These are phyloP conservation scores for Bolboschoenoplectus hybrid DNA, from an alignment of 202 grass and related monocot species.

Conservation along the genomic window DNA sequence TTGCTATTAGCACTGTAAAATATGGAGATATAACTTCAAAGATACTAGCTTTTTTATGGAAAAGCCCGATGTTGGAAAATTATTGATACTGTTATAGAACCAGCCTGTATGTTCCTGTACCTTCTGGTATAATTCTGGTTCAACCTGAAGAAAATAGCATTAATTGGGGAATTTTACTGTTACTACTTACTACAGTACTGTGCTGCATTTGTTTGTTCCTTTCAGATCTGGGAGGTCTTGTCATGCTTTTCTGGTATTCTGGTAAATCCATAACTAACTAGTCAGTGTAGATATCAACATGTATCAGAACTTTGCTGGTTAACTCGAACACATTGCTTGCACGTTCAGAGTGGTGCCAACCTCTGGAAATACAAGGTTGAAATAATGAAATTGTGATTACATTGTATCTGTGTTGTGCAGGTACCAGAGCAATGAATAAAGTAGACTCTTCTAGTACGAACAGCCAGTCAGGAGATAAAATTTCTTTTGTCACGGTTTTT, in stretches of 20 bases:
- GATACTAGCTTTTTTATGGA: not conserved
- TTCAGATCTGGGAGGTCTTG: not conserved
- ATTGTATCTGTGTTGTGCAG: slow-evolving; percentile 44
- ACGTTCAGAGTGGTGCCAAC: not conserved
- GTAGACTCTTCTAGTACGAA: slow-evolving; percentile 45
- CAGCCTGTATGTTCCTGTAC: not conserved
- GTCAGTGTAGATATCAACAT: not conserved
- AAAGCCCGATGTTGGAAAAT: not conserved
- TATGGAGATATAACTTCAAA: not conserved
- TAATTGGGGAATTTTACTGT: not conserved
- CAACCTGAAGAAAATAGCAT: not conserved
- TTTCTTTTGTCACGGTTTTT: slow-evolving; percentile 89
- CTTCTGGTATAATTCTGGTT: not conserved
- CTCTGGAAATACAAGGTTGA: not conserved
- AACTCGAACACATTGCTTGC: not conserved
- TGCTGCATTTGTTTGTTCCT: not conserved
- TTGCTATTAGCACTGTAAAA: not conserved
- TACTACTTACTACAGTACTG: not conserved
- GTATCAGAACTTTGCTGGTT: not conserved
- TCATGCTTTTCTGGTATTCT: not conserved
- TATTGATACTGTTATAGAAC: not conserved
- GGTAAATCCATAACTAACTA: not conserved
- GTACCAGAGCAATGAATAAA: slow-evolving; percentile 66
- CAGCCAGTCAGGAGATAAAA: slow-evolving; percentile 41
- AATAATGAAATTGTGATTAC: slow-evolving; percentile 5